A percentile compares a stretch with the other conserved stretches of the same genome.
Evolutionary conservation across 2,329 filamentous ascomycete species (phyloP).

Genomic region (Dactylellina haptotyla): DNA sequence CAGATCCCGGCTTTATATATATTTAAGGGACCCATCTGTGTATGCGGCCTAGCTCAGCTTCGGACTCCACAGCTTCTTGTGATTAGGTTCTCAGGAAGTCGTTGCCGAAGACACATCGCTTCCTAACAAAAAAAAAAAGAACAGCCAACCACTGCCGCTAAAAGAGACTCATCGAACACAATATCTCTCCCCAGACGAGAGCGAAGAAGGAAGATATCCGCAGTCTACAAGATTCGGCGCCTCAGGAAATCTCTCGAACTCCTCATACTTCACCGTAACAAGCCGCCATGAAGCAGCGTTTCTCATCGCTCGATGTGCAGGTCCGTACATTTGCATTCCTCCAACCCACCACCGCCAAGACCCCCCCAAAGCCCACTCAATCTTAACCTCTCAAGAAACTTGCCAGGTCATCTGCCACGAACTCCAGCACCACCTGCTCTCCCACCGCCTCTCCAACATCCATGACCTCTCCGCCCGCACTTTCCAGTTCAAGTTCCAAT

Average conservation of each 20-base stretch:
- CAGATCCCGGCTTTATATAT: constrained; percentile 1
- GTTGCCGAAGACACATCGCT: background rate
- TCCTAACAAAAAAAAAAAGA: background rate
- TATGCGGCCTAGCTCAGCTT: too few relatives aligned
- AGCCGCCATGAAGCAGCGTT: constrained; percentile 77
- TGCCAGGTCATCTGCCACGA: constrained; percentile 89
- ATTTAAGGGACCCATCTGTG: background rate
- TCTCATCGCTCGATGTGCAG: constrained; percentile 82
- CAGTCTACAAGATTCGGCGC: constrained; percentile 32
- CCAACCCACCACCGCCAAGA: constrained; percentile 10
- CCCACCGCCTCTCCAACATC: constrained; percentile 86
- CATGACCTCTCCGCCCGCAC: constrained; percentile 97
- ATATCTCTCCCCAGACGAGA: background rate
- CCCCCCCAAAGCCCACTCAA: constrained; percentile 13
- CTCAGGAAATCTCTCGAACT: constrained; percentile 34
- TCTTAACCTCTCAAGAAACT: constrained; percentile 20
- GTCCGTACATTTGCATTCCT: constrained; percentile 63
- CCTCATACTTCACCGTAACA: constrained; percentile 48
- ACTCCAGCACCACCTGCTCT: constrained; percentile 78
- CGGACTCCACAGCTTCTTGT: constrained; percentile 19
- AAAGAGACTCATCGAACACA: background rate
- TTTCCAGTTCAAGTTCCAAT: constrained; percentile 89
- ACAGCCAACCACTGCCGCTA: background rate
- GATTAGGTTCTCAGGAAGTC: constrained; percentile 52
- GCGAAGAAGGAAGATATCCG: background rate